These are phyloP conservation scores for Colletotrichum gigasporum DNA, from an alignment of 2,329 filamentous ascomycete genomes.

Conservation along the genomic window DNA sequence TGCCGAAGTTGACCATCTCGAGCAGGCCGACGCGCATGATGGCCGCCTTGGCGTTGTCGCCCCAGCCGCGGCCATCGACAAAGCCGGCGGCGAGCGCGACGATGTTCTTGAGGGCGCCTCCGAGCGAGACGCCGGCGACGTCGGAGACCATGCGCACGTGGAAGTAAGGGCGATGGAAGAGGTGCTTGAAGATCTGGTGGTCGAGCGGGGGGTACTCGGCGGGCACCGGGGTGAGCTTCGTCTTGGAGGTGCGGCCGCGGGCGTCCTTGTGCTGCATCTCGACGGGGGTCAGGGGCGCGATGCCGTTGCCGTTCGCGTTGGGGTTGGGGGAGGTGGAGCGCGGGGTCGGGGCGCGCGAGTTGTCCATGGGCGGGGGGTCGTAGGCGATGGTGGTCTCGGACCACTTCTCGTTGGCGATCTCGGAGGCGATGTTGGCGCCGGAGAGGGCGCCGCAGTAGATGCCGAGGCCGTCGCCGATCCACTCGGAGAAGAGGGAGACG, in stretches of 20 bases:
- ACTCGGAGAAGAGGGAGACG: conserved; percentile 91
- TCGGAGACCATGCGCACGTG: conserved; percentile 94
- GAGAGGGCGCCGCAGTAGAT: conserved; percentile 98
- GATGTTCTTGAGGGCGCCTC: conserved; percentile 96
- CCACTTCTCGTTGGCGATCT: conserved; percentile 96
- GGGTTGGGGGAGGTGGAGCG: conserved; percentile 57
- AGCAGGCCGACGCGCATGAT: conserved; percentile 96
- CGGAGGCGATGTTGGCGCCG: conserved; percentile 94
- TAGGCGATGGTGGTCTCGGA: conserved; percentile 98
- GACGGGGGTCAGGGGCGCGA: conserved; percentile 49
- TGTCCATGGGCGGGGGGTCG: conserved; percentile 87
- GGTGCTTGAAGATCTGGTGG: conserved; percentile 81
- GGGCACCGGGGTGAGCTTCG: conserved; percentile 79
- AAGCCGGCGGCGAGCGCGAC: conserved; percentile 95
- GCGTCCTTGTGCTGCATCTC: conserved; percentile 74
- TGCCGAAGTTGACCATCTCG: conserved; percentile 96
- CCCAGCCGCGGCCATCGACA: conserved; percentile 95
- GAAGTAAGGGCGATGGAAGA: conserved; percentile 98
- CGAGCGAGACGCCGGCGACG: conserved; percentile 95
- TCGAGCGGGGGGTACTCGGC: conserved; percentile 86
- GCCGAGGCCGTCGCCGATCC: conserved; percentile 87
- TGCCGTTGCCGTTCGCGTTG: conserved; percentile 54
- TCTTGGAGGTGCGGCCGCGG: conserved; percentile 72
- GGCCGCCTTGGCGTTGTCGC: conserved; percentile 98
- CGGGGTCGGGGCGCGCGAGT: conserved; percentile 76